phyloP scores from a whole-genome alignment of 2,329 filamentous ascomycete species.

The Pseudogymnoascus sp. region DNA sequence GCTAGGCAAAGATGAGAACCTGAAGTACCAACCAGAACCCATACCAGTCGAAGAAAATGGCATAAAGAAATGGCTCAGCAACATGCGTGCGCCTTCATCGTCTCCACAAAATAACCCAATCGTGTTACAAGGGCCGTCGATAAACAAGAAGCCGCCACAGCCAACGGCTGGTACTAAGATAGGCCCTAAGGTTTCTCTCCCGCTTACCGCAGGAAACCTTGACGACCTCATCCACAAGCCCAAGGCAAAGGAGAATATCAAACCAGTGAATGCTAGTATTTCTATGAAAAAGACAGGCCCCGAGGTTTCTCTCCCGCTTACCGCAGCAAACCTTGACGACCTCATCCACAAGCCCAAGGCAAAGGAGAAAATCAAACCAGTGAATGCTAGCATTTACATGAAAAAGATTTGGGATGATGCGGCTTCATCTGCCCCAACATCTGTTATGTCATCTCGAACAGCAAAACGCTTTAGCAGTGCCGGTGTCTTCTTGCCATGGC shows the following conservation, averaged over 20 bases:
- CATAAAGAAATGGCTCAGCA: neutral
- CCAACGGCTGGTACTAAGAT: neutral
- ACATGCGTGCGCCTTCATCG: neutral
- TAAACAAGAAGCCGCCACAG: neutral
- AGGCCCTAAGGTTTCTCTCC: neutral
- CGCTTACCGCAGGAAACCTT: neutral
- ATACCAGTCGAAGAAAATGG: neutral
- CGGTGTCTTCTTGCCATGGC: slow-evolving; percentile 12
- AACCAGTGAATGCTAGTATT: no score
- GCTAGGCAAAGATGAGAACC: neutral
- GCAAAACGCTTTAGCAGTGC: slow-evolving; percentile 9
- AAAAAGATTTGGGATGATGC: slow-evolving; percentile 12
- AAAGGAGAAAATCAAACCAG: neutral
- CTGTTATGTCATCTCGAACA: slow-evolving; percentile 12
- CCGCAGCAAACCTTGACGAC: neutral
- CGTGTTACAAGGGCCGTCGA: neutral
- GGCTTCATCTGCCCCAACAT: slow-evolving; percentile 13
- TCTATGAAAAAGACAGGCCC: neutral
- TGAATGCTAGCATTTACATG: slow-evolving; percentile 13
- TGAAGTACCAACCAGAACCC: neutral
- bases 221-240: neutral
- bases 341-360: neutral
- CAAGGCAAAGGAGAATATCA: neutral
- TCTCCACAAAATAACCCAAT: neutral
- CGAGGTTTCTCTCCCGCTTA: neutral